Conservation (phyloP, 1,284 basidiomycete species). For the Malassezia obtusa region DNA sequence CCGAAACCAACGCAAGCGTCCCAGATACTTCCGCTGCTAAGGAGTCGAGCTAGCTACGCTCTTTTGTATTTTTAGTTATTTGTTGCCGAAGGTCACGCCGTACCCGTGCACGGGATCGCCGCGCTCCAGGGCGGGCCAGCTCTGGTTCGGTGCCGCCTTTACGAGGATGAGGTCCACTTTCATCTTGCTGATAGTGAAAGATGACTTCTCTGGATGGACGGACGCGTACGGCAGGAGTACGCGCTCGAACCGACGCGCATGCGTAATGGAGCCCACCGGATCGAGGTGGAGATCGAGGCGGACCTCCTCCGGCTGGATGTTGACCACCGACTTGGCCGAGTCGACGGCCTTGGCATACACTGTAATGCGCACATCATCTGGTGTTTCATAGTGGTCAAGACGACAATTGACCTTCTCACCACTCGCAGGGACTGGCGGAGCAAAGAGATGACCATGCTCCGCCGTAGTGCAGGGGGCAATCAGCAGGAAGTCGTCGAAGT, state of each 20-base stretch:
- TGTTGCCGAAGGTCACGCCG: conserved; percentile 39
- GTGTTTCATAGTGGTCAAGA: conserved; percentile 47
- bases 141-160: conserved; percentile 31
- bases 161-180: conserved; percentile 44
- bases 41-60: neutral
- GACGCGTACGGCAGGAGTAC: conserved; percentile 27
- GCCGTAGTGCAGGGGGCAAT: conserved; percentile 40
- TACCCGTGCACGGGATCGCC: conserved; percentile 35
- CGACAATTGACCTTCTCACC: conserved; percentile 30
- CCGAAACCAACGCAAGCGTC: neutral
- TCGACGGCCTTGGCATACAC: conserved; percentile 42
- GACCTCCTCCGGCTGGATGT: conserved; percentile 24
- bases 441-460: conserved; percentile 36
- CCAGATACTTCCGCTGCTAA: neutral
- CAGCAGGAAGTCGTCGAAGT: conserved; percentile 44
- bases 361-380: conserved; percentile 36
- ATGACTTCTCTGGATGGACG: conserved; percentile 26
- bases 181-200: conserved; percentile 38
- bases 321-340: conserved; percentile 25
- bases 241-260: conserved; percentile 26
- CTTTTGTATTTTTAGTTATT: neutral
- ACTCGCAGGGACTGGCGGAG: conserved; percentile 18
- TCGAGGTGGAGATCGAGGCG: conserved; percentile 29
- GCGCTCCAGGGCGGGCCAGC: conserved; percentile 42
- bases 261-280: conserved; percentile 21